phyloP scores from a whole-genome alignment of 208 protist species.

The Leishmania major region DNA sequence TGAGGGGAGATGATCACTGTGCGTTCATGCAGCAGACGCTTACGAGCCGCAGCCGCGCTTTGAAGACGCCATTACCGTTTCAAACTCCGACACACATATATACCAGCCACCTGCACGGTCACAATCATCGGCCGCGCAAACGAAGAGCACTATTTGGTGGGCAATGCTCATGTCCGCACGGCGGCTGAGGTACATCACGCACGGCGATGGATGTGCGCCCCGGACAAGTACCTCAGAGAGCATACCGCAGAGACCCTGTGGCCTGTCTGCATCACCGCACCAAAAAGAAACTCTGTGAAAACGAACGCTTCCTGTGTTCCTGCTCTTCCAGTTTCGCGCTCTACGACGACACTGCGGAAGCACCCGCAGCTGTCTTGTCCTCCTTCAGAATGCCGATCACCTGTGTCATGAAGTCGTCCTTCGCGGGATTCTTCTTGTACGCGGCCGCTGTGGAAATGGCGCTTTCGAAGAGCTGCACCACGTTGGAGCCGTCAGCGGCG shows the following conservation, averaged over 20 bases:
- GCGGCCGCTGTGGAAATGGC: slow-evolving; percentile 76
- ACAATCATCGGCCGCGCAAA: neutral
- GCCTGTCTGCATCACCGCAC: neutral
- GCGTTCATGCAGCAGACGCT: neutral
- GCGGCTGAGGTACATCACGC: neutral
- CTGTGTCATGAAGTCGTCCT: slow-evolving; percentile 87
- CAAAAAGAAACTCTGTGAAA: neutral
- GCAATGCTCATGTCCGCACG: neutral
- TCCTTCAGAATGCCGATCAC: slow-evolving; percentile 78
- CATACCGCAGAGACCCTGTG: neutral
- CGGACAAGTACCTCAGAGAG: neutral
- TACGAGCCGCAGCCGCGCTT: neutral
- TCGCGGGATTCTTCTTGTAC: slow-evolving; percentile 90
- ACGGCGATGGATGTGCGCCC: too few relatives aligned
- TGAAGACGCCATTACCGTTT: neutral
- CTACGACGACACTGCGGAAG: neutral
- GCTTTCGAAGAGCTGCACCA: slow-evolving; percentile 92
- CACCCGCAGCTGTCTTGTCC: slow-evolving; percentile 25
- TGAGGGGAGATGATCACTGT: neutral
- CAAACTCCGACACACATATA: neutral
- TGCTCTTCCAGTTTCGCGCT: neutral
- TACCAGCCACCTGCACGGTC: neutral
- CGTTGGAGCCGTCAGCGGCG: slow-evolving; percentile 94
- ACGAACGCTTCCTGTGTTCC: neutral
- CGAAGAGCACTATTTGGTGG: neutral